Conservation (phyloP, 2,329 filamentous ascomycete genomes). For the Simplicillium aogashimaense region DNA sequence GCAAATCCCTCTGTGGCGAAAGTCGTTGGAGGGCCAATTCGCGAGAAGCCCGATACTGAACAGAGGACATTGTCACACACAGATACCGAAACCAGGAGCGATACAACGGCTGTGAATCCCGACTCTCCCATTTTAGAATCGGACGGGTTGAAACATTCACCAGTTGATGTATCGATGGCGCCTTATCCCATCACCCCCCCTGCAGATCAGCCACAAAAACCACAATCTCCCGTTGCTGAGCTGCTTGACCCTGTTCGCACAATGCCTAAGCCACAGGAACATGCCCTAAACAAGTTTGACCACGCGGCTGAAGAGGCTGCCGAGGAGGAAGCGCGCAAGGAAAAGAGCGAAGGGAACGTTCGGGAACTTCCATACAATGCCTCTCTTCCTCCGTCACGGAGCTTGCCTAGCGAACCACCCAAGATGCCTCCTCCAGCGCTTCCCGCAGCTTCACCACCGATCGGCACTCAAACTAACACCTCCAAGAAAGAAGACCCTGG, state of each 20-base stretch:
- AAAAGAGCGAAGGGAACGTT: conserved; percentile 28
- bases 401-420: conserved; percentile 40
- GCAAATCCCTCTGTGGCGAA: conserved; percentile 24
- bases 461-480: conserved; percentile 28
- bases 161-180: conserved; percentile 48
- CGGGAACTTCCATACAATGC: conserved; percentile 40
- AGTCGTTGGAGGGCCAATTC: conserved; percentile 14
- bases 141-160: conserved; percentile 42
- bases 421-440: conserved; percentile 41
- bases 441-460: conserved; percentile 16
- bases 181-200: conserved; percentile 58
- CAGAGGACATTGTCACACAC: not conserved
- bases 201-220: conserved; percentile 34
- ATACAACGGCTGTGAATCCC: conserved; percentile 14
- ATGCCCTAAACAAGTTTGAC: conserved; percentile 47
- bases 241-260: conserved; percentile 45
- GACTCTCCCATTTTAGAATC: conserved; percentile 40
- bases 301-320: conserved; percentile 41
- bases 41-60: conserved; percentile 13
- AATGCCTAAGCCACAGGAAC: conserved; percentile 53
- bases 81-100: no score
- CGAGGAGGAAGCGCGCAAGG: conserved; percentile 34
- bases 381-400: conserved; percentile 45
- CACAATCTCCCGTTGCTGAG: conserved; percentile 34
- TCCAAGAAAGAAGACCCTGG: conserved; percentile 28